A percentile compares a stretch with the other conserved stretches of the same genome.
Evolutionary conservation across 73 alveolate species (phyloP).

Genomic region (Urostyla sp.): DNA sequence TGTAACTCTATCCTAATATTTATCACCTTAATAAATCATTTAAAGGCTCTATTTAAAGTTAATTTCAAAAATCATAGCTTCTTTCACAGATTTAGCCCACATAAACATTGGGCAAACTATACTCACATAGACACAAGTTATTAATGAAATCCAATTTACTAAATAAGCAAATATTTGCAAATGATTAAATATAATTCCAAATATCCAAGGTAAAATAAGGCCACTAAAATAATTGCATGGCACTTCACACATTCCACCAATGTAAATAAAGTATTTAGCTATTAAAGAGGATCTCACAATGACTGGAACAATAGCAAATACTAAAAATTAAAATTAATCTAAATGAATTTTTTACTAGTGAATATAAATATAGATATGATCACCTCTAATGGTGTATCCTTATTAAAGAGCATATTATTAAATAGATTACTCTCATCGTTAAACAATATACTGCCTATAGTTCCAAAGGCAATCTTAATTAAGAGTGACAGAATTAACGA

Average conservation of each 20-base stretch:
- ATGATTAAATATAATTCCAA: conserved; percentile 15
- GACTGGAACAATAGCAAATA: conserved; percentile 7
- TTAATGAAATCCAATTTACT: conserved; percentile 29
- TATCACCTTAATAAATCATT: conserved; percentile 15
- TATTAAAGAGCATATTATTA: conserved; percentile 4
- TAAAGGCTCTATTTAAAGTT: conserved; percentile 8
- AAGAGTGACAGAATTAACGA: not conserved
- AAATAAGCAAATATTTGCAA: conserved; percentile 12
- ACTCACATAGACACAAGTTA: conserved; percentile 1
- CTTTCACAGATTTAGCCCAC: conserved; percentile 21
- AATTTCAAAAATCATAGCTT: conserved; percentile 16
- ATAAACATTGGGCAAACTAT: conserved; percentile 39
- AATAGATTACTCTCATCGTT: conserved; percentile 25
- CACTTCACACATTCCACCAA: conserved; percentile 42
- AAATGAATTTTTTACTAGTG: not conserved
- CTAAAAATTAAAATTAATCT: not conserved
- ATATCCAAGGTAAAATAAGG: conserved; percentile 27
- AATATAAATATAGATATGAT: not conserved
- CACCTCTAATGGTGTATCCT: not conserved
- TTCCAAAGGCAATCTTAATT: conserved; percentile 11
- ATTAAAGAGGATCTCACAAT: conserved; percentile 34
- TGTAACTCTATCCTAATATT: no score
- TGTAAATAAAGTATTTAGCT: conserved; percentile 33
- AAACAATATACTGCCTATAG: conserved; percentile 3
- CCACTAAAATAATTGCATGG: conserved; percentile 36